phyloP scores from a whole-genome alignment of 345 rosid genomes.

The Brassica carinata region DNA sequence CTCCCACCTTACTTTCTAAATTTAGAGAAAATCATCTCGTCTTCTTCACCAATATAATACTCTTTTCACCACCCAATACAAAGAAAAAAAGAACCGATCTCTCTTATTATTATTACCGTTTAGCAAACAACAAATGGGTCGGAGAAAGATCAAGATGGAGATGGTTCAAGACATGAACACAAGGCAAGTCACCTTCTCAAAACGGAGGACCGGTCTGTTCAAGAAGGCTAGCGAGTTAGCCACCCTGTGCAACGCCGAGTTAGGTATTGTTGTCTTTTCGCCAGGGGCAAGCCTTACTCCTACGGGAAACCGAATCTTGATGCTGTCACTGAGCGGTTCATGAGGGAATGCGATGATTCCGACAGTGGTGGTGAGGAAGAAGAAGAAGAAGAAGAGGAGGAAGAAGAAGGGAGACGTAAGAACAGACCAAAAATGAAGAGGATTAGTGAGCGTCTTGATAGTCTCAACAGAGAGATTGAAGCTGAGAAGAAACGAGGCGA shows the following conservation, averaged over 20 bases:
- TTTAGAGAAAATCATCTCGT: background rate
- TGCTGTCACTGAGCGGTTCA: slow-evolving; percentile 44
- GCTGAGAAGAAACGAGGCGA: slow-evolving; percentile 46
- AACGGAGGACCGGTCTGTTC: slow-evolving; percentile 64
- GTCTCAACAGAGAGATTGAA: slow-evolving; percentile 32
- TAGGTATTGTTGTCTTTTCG: slow-evolving; percentile 65
- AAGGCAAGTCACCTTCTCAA: slow-evolving; percentile 72
- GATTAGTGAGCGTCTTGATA: slow-evolving; percentile 22
- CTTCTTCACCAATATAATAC: slow-evolving; percentile 12
- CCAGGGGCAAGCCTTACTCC: slow-evolving; percentile 76
- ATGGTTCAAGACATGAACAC: slow-evolving; percentile 58
- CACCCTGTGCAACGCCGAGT: slow-evolving; percentile 56
- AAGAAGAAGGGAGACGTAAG: slow-evolving; percentile 11
- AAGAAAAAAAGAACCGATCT: background rate
- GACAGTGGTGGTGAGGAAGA: slow-evolving; percentile 11
- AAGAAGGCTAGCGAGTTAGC: slow-evolving; percentile 68
- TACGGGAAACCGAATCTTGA: slow-evolving; percentile 68
- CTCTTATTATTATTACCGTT: background rate
- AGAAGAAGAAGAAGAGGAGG: background rate
- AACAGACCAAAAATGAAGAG: slow-evolving; percentile 23
- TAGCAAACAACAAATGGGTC: slow-evolving; percentile 48
- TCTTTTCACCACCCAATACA: slow-evolving; percentile 8
- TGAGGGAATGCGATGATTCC: slow-evolving; percentile 24
- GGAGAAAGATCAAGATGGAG: slow-evolving; percentile 66
- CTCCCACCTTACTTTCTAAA: slow-evolving; percentile 15